phyloP scores from a whole-genome alignment of 345 rosid genomes.

The Brassica cretica region DNA sequence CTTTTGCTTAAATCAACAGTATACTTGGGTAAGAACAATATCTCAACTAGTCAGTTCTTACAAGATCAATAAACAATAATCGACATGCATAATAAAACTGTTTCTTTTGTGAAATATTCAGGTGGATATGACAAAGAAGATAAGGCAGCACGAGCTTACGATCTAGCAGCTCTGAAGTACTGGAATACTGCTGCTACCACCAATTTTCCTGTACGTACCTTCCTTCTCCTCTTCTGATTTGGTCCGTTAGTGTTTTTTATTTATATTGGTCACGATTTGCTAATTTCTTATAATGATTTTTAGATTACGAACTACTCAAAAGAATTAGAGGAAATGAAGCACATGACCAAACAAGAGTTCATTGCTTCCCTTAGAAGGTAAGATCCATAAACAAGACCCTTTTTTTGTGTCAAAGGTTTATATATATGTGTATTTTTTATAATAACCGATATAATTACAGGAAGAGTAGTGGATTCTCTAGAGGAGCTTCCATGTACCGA shows the following conservation, averaged over 20 bases:
- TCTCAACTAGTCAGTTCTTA: not conserved
- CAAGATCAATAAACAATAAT: not conserved
- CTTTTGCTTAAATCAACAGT: slow-evolving; percentile 54
- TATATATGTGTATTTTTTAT: not conserved
- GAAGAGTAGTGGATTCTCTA: slow-evolving; percentile 96
- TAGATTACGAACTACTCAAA: slow-evolving; percentile 68
- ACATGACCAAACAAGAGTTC: slow-evolving; percentile 88
- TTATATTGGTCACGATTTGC: not conserved
- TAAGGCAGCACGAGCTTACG: slow-evolving; percentile 94
- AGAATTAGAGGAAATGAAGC: slow-evolving; percentile 90
- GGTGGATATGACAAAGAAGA: slow-evolving; percentile 99
- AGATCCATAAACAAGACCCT: not conserved
- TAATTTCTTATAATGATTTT: not conserved
- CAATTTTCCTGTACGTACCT: slow-evolving; percentile 70
- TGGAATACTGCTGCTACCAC: slow-evolving; percentile 95
- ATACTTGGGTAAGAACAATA: slow-evolving; percentile 68
- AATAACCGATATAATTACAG: slow-evolving; percentile 37
- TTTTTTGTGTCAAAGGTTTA: not conserved
- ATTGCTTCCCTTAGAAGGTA: slow-evolving; percentile 94
- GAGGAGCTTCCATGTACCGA: slow-evolving; percentile 96
- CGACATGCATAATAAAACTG: not conserved
- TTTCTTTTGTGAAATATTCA: slow-evolving; percentile 31
- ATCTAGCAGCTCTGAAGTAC: slow-evolving; percentile 91
- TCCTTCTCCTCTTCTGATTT: not conserved
- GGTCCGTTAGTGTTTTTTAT: not conserved